Conservation (phyloP, 352 stramenopile species). For the Pythium dissimile region DNA sequence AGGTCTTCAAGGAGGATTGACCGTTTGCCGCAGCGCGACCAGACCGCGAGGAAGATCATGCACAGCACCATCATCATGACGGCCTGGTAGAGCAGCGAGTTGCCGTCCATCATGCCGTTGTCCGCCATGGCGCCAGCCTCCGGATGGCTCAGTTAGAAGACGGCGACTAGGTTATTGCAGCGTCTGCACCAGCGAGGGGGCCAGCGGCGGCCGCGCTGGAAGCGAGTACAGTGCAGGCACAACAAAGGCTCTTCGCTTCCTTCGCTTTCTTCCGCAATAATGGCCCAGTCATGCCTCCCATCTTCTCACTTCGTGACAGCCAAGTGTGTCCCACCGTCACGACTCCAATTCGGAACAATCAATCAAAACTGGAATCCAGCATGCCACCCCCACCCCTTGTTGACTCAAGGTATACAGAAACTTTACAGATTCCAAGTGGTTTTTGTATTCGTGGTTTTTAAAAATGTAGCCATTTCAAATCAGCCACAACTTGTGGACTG, state of each 20-base stretch:
- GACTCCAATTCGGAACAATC: background rate
- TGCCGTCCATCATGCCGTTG: constrained; percentile 18
- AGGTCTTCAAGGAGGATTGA: constrained; percentile 42
- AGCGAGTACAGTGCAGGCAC: background rate
- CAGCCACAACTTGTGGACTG: background rate
- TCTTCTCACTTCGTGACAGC: background rate
- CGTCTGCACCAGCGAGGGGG: no score
- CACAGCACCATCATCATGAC: constrained; percentile 50
- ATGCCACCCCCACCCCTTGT: background rate
- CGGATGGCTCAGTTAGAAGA: background rate
- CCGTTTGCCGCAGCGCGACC: constrained; percentile 42
- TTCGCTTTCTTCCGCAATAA: background rate
- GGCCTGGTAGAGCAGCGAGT: constrained; percentile 57
- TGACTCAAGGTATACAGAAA: no score
- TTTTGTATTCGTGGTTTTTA: background rate
- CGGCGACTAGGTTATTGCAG: no score
- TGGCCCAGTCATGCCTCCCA: no score
- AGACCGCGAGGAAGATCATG: constrained; percentile 51
- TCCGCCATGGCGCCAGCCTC: constrained; percentile 6
- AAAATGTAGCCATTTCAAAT: background rate
- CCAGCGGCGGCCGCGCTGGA: background rate
- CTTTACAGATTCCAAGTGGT: background rate
- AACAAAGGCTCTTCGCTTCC: background rate
- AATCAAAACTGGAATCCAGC: background rate
- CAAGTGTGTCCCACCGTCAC: background rate